Base-by-base conservation (phyloP, 2,329 filamentous ascomycete genomes). In the Fusarium tuaranense region DNA sequence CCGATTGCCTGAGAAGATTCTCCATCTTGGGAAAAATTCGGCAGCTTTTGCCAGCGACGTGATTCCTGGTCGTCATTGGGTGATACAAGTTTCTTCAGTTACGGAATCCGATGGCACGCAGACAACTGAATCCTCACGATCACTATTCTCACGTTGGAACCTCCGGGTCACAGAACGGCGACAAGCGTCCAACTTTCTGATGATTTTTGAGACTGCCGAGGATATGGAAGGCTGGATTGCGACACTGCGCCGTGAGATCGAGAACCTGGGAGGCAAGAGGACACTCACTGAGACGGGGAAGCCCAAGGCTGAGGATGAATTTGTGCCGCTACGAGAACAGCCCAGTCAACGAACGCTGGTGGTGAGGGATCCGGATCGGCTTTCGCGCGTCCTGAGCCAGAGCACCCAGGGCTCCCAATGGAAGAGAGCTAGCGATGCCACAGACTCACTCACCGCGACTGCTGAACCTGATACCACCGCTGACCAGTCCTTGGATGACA, bases 31-130 rank as follows among this genome's bases (percentile, higher is more conserved):
- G n/a, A 91, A 90, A 72, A 89, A 93, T 58, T 95, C 94, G 4
- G 93, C 93, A 13, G 94, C 93, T 7, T 96, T 95, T 81, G 94
- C 92, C 2, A 95, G 91, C 75, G 94, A 97, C 80, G 86, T 93
- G 16, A 94, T 96, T 65, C 93, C 93, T 4, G 94, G 94, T 7
- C 91, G 90, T 70, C 93, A 95, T 78, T 95, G 93, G 90, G 94
- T 96, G 7, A 82, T 96, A 16, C 93, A 95, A 75, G 90, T 96
- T 25, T 92, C 91, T 4, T 92, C 94, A 39, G 85, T 87, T 10
- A 90, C 91, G 67, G 91, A 92, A 60, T 82, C 88, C 3, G 89
- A 93, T 38, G 89, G 89, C 32, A 84, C 81, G 1, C 79, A 87
- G 16, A 78, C 85, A 4, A 77, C 85, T 4, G 88, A 90, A 41